A percentile compares a stretch with the other conserved stretches of the same genome.
phyloP scores from a whole-genome alignment of 1,139 yeast species.

The Tardiomyces blankii region DNA sequence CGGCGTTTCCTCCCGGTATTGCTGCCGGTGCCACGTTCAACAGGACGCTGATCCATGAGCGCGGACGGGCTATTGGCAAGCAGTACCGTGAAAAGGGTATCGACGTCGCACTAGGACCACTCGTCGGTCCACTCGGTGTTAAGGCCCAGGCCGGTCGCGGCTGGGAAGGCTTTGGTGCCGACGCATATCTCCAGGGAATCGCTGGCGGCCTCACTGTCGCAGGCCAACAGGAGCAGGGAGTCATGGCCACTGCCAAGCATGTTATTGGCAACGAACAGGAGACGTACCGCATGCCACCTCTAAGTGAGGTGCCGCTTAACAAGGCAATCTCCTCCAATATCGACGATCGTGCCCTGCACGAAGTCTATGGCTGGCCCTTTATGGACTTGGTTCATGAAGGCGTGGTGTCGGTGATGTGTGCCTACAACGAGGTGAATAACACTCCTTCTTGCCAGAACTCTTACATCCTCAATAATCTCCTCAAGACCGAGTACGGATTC shows the following conservation, averaged over 20 bases:
- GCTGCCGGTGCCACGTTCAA: constrained; percentile 50
- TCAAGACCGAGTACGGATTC: constrained; percentile 45
- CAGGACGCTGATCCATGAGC: constrained; percentile 36
- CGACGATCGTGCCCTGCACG: constrained; percentile 47
- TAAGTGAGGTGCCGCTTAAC: constrained; percentile 2
- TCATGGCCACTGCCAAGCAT: constrained; percentile 40
- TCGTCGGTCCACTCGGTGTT: constrained; percentile 43
- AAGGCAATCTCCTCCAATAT: constrained; percentile 28
- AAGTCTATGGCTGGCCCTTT: constrained; percentile 46
- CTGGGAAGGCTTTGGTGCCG: constrained; percentile 51
- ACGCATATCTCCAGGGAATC: constrained; percentile 46
- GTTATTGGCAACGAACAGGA: constrained; percentile 51
- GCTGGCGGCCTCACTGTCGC: constrained; percentile 39
- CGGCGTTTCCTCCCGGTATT: constrained; percentile 43
- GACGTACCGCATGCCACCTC: constrained; percentile 32
- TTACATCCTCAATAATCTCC: constrained; percentile 36
- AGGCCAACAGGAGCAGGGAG: constrained; percentile 45
- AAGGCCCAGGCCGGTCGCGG: constrained; percentile 50
- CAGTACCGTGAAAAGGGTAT: constrained; percentile 40
- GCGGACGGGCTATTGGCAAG: constrained; percentile 45
- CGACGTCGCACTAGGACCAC: constrained; percentile 45
- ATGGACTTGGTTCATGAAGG: constrained; percentile 43
- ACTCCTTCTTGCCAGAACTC: constrained; percentile 46
- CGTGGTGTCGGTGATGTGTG: constrained; percentile 46
- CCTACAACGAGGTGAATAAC: constrained; percentile 43